These are phyloP conservation scores for Iodosphaeria phyllophila DNA, from an alignment of 2,329 filamentous ascomycete species.

Conservation along the genomic window DNA sequence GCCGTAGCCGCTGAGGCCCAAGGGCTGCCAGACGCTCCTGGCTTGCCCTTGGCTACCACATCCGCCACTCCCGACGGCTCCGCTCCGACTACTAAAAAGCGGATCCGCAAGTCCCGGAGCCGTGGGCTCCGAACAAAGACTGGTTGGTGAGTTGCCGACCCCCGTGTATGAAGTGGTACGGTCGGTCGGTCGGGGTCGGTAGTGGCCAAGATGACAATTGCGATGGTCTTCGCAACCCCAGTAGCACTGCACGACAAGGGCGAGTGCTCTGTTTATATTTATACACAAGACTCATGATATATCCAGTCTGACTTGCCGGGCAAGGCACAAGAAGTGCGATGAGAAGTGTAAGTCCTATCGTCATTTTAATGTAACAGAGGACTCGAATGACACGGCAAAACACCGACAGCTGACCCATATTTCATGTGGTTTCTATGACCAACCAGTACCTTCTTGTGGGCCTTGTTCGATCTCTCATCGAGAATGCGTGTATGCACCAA, in stretches of 20 bases:
- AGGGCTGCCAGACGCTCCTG: no score
- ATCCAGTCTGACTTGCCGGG: slow-evolving; percentile 4
- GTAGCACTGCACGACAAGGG: no score
- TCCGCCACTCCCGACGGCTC: no score
- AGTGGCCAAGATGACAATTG: no score
- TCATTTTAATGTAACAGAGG: background rate
- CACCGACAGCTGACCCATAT: background rate
- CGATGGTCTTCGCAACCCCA: no score
- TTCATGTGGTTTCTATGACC: background rate
- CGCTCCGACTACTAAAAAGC: no score
- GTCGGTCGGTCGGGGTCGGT: no score
- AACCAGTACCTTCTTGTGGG: slow-evolving; percentile 5
- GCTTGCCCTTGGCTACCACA: no score
- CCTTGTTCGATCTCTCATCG: slow-evolving; percentile 7
- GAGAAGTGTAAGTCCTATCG: slow-evolving; percentile 5
- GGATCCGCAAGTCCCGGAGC: slow-evolving; percentile 7
- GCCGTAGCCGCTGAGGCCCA: no score
- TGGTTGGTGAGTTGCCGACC: slow-evolving; percentile 4
- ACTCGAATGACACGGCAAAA: background rate
- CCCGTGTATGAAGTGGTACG: no score
- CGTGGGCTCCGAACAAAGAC: slow-evolving; percentile 7
- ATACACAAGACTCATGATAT: background rate
- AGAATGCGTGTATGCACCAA: slow-evolving; percentile 6
- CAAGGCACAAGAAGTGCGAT: slow-evolving; percentile 8
- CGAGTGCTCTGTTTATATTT: background rate